phyloP scores from a whole-genome alignment of 1,284 basidiomycete species.

The Tylopilus orsonianus region DNA sequence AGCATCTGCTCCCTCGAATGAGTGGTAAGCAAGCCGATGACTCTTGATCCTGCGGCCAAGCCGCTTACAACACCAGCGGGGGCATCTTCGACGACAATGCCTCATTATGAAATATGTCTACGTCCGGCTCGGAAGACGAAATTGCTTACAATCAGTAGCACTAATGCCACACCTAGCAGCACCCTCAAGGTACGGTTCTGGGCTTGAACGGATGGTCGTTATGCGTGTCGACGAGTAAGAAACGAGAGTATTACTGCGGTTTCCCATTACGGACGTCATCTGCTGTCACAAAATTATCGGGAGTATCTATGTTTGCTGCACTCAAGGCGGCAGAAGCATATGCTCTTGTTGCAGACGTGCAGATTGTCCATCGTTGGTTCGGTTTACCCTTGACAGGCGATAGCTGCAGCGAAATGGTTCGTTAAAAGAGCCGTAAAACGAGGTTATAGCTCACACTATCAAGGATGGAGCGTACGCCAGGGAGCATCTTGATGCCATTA shows the following conservation, averaged over 20 bases:
- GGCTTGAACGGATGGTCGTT: slow-evolving; percentile 46
- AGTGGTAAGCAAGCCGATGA: slow-evolving; percentile 77
- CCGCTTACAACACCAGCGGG: slow-evolving; percentile 78
- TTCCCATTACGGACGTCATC: slow-evolving; percentile 82
- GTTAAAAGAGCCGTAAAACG: neutral
- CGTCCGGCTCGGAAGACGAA: neutral
- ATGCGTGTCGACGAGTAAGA: slow-evolving; percentile 11
- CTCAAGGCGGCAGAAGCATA: slow-evolving; percentile 58
- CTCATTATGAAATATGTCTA: slow-evolving; percentile 35
- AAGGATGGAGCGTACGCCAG: slow-evolving; percentile 58
- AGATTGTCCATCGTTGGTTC: slow-evolving; percentile 63
- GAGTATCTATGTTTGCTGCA: slow-evolving; percentile 52
- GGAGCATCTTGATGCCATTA: slow-evolving; percentile 61
- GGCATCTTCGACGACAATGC: slow-evolving; percentile 86
- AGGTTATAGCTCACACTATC: slow-evolving; percentile 41
- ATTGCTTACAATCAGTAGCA: slow-evolving; percentile 53
- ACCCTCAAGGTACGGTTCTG: slow-evolving; percentile 83
- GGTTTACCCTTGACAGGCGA: slow-evolving; percentile 44
- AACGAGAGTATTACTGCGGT: slow-evolving; percentile 54
- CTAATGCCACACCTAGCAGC: slow-evolving; percentile 62
- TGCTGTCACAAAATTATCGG: slow-evolving; percentile 72
- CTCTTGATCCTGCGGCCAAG: slow-evolving; percentile 74
- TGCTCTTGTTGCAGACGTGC: slow-evolving; percentile 63
- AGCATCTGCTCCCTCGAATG: slow-evolving; percentile 68
- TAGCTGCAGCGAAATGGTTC: slow-evolving; percentile 39